phyloP scores from a whole-genome alignment of 768 basidiomycete genomes.

The Tricholoma furcatifolium region DNA sequence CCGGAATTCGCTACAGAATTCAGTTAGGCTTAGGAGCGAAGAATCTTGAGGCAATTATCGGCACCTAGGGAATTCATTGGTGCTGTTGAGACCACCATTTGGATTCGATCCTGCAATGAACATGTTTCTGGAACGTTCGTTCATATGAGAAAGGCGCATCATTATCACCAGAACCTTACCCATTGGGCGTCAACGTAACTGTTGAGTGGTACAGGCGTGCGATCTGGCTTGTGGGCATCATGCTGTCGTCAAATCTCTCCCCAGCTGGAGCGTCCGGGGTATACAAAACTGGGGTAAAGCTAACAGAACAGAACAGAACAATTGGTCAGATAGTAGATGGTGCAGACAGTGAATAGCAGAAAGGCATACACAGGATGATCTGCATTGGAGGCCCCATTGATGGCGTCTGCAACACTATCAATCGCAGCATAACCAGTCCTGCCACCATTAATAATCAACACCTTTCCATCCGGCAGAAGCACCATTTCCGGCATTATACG shows the following conservation, averaged over 20 bases:
- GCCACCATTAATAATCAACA: slow-evolving; percentile 6
- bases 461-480: slow-evolving; percentile 6
- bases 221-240: slow-evolving; percentile 40
- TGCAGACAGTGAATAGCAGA: not conserved
- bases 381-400: slow-evolving; percentile 35
- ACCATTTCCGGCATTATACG: slow-evolving; percentile 21
- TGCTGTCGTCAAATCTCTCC: slow-evolving; percentile 44
- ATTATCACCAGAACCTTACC: slow-evolving; percentile 34
- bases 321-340: not conserved
- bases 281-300: slow-evolving; percentile 46
- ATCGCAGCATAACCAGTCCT: slow-evolving; percentile 9
- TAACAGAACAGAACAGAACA: slow-evolving; percentile 21
- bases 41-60: slow-evolving; percentile 15
- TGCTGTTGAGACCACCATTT: slow-evolving; percentile 23
- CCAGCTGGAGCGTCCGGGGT: slow-evolving; percentile 43
- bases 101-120: slow-evolving; percentile 46
- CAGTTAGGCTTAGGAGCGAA: slow-evolving; percentile 18
- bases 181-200: slow-evolving; percentile 54
- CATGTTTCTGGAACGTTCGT: slow-evolving; percentile 12
- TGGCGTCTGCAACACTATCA: slow-evolving; percentile 23
- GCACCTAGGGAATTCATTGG: slow-evolving; percentile 6
- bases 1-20: slow-evolving; percentile 31
- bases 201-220: slow-evolving; percentile 64
- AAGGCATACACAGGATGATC: slow-evolving; percentile 27
- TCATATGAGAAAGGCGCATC: slow-evolving; percentile 12